Conservation (phyloP, 2,329 filamentous ascomycete species). For the Escovopsis sp. region DNA sequence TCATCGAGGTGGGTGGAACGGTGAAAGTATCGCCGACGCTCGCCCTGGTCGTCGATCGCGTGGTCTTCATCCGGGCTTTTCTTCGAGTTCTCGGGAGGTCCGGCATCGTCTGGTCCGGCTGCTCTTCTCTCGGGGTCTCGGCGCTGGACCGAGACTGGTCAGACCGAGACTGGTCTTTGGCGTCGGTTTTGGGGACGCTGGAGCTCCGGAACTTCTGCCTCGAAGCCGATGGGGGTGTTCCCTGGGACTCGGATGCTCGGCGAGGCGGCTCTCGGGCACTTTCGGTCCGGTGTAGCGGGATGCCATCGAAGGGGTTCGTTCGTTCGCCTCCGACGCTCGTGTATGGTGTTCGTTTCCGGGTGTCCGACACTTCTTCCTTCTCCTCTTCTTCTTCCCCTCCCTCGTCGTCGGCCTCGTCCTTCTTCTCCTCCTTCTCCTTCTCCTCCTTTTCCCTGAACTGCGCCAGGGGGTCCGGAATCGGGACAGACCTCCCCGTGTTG, state of each 20-base stretch:
- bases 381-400: conserved; percentile 6
- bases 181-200: conserved; percentile 14
- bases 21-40: neutral
- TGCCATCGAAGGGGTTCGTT: conserved; percentile 39
- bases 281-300: conserved; percentile 26
- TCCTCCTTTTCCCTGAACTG: conserved; percentile 23
- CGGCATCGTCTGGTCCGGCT: neutral
- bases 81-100: conserved; percentile 1
- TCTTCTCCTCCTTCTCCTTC: neutral
- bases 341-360: conserved; percentile 43
- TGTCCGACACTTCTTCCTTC: conserved; percentile 24
- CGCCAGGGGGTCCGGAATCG: conserved; percentile 30
- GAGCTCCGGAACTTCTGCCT: conserved; percentile 16
- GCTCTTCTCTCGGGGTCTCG: neutral
- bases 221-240: conserved; percentile 9
- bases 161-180: conserved; percentile 1
- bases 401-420: conserved; percentile 11
- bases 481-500: conserved; percentile 12
- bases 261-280: conserved; percentile 26
- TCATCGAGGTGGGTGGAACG: neutral
- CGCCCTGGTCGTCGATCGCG: conserved; percentile 1
- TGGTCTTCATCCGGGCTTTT: conserved; percentile 3
- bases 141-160: neutral
- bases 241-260: conserved; percentile 10
- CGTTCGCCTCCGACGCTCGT: conserved; percentile 41